Conservation (phyloP, 108 stramenopile species). For the Cyclostephanos invisitatus region DNA sequence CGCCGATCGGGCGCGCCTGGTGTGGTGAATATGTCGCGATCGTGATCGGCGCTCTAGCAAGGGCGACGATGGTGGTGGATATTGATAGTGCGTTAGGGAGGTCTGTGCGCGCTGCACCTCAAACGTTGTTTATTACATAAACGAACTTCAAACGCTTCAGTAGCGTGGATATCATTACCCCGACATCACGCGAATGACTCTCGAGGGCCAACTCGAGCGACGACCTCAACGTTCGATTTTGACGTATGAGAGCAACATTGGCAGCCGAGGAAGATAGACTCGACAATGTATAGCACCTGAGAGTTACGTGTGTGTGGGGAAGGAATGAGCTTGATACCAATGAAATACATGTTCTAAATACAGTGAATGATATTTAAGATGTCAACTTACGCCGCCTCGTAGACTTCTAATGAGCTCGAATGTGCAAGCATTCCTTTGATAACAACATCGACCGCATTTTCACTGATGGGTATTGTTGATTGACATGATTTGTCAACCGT, state of each 20-base stretch:
- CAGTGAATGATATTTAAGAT: neutral
- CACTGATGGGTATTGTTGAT: constrained; percentile 22
- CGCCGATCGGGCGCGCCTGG: neutral
- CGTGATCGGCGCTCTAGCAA: neutral
- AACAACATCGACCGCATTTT: constrained; percentile 22
- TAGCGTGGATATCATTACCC: neutral
- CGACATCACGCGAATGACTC: neutral
- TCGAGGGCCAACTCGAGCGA: constrained; percentile 4
- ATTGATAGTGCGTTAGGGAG: neutral
- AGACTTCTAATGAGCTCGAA: constrained; percentile 23
- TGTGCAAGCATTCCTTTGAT: constrained; percentile 20
- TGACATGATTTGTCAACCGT: constrained; percentile 17
- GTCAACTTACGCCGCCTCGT: constrained; percentile 32
- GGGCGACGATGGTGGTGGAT: neutral
- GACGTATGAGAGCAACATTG: constrained; percentile 5
- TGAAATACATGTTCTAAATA: neutral
- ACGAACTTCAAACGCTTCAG: constrained; percentile 2
- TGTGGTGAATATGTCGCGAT: neutral
- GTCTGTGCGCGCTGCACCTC: too few relatives aligned
- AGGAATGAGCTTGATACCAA: neutral
- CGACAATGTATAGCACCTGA: constrained; percentile 23
- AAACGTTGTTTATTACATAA: neutral
- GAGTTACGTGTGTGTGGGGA: neutral
- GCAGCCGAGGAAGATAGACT: constrained; percentile 11
- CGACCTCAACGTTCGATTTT: neutral